Conservation (phyloP, 176 grass and related monocot species). For the Bonia amplexicaulis region DNA sequence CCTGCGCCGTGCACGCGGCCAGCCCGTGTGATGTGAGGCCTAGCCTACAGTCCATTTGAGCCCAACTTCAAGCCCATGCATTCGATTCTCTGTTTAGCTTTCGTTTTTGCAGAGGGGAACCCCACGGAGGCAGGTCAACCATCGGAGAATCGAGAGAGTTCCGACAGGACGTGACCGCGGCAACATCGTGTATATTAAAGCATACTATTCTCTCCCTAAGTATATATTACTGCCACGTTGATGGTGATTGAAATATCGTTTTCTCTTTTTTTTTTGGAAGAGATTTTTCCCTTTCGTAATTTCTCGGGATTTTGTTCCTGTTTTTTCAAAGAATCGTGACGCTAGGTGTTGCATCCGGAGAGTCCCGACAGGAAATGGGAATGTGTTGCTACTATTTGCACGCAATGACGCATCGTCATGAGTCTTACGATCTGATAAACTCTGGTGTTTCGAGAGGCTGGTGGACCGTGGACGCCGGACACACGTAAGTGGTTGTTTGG, state of each 20-base stretch:
- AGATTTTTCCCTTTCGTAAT: too few relatives aligned
- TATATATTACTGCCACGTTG: background rate
- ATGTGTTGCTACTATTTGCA: too few relatives aligned
- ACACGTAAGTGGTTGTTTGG: too few relatives aligned
- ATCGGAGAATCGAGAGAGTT: background rate
- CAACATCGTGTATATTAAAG: background rate
- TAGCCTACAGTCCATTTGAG: background rate
- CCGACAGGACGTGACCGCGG: background rate
- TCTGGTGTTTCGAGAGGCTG: too few relatives aligned
- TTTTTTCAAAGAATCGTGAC: too few relatives aligned
- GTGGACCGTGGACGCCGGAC: too few relatives aligned
- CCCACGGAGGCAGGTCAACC: background rate
- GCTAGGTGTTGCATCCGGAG: too few relatives aligned
- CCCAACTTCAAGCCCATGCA: background rate
- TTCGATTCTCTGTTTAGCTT: background rate
- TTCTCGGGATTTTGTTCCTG: too few relatives aligned
- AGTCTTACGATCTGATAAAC: too few relatives aligned
- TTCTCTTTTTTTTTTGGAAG: background rate
- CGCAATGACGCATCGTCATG: too few relatives aligned
- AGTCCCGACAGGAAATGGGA: too few relatives aligned
- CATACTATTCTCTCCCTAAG: background rate
- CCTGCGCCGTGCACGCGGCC: background rate
- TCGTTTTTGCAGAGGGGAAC: slow-evolving; percentile 6
- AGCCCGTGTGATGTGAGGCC: background rate
- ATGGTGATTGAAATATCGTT: background rate